phyloP scores from a whole-genome alignment of 208 protist genomes.

The Crithidia brevicula region DNA sequence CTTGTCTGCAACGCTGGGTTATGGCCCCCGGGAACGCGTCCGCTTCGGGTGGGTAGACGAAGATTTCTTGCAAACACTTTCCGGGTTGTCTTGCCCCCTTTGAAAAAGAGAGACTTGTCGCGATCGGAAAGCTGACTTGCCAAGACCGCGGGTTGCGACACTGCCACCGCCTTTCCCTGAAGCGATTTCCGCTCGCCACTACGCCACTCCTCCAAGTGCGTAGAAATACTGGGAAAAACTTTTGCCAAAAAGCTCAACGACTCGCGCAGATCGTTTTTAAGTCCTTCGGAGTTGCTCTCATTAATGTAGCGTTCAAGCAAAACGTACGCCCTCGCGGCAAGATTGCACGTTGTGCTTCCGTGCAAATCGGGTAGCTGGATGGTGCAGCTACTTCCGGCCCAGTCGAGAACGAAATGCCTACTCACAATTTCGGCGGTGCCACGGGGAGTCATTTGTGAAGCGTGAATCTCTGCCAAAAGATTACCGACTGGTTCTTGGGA shows the following conservation, averaged over 20 bases:
- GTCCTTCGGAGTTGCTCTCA: neutral
- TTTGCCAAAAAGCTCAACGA: conserved; percentile 28
- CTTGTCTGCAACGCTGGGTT: conserved; percentile 27
- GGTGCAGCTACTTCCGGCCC: conserved; percentile 19
- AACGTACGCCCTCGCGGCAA: conserved; percentile 38
- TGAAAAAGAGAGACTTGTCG: conserved; percentile 47
- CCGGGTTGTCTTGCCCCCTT: conserved; percentile 26
- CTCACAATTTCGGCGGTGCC: conserved; percentile 14
- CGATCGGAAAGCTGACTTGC: conserved; percentile 23
- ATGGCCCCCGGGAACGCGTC: conserved; percentile 37
- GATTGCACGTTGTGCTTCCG: conserved; percentile 28
- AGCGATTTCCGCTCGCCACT: neutral
- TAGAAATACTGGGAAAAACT: conserved; percentile 30
- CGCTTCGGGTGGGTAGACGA: conserved; percentile 48
- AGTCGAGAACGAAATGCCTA: conserved; percentile 36
- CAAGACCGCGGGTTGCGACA: neutral
- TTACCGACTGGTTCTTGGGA: conserved; percentile 26
- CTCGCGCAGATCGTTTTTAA: conserved; percentile 27
- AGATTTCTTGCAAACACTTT: conserved; percentile 19
- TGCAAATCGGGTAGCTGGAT: conserved; percentile 33
- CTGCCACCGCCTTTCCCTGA: neutral
- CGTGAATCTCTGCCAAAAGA: conserved; percentile 45
- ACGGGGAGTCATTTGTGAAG: conserved; percentile 5
- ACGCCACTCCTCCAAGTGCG: conserved; percentile 38
- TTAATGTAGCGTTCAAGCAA: conserved; percentile 12